Conservation (phyloP, 2,329 filamentous ascomycete species). For the Cladosporium sphaerospermum region DNA sequence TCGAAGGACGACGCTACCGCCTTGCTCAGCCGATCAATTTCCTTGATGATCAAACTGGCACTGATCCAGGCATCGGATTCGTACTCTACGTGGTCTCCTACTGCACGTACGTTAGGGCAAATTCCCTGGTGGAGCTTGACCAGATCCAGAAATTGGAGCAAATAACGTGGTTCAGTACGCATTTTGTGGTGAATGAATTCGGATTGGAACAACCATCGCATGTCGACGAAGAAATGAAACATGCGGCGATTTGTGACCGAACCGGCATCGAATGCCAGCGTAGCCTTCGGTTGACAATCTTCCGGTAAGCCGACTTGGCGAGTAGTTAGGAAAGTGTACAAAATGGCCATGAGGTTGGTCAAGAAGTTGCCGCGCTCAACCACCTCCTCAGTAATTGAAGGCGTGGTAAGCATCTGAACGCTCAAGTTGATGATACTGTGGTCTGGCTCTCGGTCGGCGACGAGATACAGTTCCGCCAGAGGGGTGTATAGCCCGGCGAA, state of each 20-base stretch:
- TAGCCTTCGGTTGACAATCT: slow-evolving; percentile 78
- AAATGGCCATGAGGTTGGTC: slow-evolving; percentile 87
- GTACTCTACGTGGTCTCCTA: slow-evolving; percentile 95
- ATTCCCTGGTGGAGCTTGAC: slow-evolving; percentile 97
- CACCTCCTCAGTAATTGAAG: slow-evolving; percentile 92
- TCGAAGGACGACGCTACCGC: slow-evolving; percentile 84
- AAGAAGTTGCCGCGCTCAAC: slow-evolving; percentile 93
- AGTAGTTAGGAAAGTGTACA: slow-evolving; percentile 95
- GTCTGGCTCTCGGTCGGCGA: slow-evolving; percentile 92
- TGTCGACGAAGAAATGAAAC: slow-evolving; percentile 95
- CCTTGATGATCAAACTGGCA: slow-evolving; percentile 84
- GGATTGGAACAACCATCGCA: slow-evolving; percentile 84
- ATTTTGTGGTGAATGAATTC: slow-evolving; percentile 82
- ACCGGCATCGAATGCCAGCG: slow-evolving; percentile 86
- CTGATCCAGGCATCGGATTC: slow-evolving; percentile 98
- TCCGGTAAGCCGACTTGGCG: slow-evolving; percentile 91
- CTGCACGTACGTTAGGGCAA: slow-evolving; percentile 83
- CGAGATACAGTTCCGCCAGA: slow-evolving; percentile 87
- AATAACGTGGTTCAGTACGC: slow-evolving; percentile 75
- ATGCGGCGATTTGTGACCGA: slow-evolving; percentile 92
- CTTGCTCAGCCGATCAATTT: slow-evolving; percentile 87
- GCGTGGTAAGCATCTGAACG: slow-evolving; percentile 91
- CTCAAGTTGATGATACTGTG: slow-evolving; percentile 98
- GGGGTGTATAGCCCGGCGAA: slow-evolving; percentile 93
- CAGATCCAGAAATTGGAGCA: slow-evolving; percentile 89